Conservation (phyloP, 495 filamentous ascomycete species). For the Penicillium argentinense region DNA sequence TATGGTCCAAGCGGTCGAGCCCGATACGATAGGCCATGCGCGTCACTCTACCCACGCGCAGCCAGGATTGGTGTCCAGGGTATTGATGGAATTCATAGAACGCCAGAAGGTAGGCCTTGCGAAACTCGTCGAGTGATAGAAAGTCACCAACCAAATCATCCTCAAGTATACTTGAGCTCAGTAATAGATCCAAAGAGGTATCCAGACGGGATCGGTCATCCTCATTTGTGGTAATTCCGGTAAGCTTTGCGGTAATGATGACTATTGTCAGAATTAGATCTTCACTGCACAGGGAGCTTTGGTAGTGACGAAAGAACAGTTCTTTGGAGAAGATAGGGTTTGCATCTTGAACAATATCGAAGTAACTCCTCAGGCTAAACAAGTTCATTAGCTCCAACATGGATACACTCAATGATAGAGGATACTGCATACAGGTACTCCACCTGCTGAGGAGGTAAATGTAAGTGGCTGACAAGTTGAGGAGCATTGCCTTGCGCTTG, state of each 20-base stretch:
- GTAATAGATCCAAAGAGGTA: conserved; percentile 1
- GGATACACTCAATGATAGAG: conserved; percentile 4
- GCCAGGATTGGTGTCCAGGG: conserved; percentile 31
- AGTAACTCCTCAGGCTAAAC: conserved; percentile 7
- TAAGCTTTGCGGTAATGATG: conserved; percentile 25
- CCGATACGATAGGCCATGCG: conserved; percentile 33
- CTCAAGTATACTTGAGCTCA: conserved; percentile 13
- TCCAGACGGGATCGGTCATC: conserved; percentile 5
- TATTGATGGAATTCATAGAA: conserved; percentile 39
- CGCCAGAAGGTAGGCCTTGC: conserved; percentile 34
- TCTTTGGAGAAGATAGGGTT: conserved; percentile 28
- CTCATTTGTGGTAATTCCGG: conserved; percentile 7
- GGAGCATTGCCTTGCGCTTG: no score
- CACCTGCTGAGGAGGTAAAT: conserved; percentile 4
- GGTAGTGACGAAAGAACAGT: conserved; percentile 21
- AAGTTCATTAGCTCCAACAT: conserved; percentile 7
- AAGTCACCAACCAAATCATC: conserved; percentile 15
- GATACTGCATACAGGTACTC: conserved; percentile 11
- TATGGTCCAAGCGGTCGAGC: conserved; percentile 15
- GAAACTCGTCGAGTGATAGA: conserved; percentile 25
- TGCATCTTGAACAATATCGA: conserved; percentile 27
- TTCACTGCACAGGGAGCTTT: conserved; percentile 9
- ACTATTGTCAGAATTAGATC: conserved; percentile 25
- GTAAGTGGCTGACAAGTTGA: background rate
- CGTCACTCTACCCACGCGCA: conserved; percentile 30